Evolutionary conservation across 2,329 filamentous ascomycete species (phyloP), one percentile per base, ranked within the genome.

Genomic region (Curvularia hawaiiensis): DNA sequence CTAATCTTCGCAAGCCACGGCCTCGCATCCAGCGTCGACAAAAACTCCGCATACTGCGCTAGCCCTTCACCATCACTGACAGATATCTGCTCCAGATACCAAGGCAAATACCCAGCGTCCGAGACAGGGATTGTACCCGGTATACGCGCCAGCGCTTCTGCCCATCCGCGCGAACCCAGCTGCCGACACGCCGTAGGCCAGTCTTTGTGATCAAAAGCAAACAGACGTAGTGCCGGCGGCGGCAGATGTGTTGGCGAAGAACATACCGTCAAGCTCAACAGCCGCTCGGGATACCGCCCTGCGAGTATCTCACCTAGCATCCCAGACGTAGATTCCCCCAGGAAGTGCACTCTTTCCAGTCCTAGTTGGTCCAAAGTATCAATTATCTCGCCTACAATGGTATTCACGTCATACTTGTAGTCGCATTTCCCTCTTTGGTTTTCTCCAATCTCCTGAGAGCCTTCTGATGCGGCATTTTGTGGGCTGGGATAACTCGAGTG

Each of bases 291-390:
- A 50, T 72, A 57, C 56, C 56, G 63, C 0, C 71, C 73, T 10
- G 73, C 74, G n/a, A 77, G 58, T 12, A 72, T 66, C 52, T 73
- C 69, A 6, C 72, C 73, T 24, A 75, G 44, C 59, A 75, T 76
- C 0, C 75, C 74, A 0, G 67, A 64, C 0, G 75, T 77, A 14
- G 64, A 69, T 44, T 77, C 75, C 4, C 75, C 71, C 5, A 77
- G 60, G 52, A 74, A 75, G 53, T 77, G 75, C 5, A 73, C 66
- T 31, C 68, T 71, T 16, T 66, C 33, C 1, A 76, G 44, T 1
- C 62, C 64, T 8, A 76, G 55, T 41, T 74, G 68, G 52, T 77
- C 72, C 8, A 77, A 55, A 14, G 72, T 75, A 50, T 77, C 73
- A 2, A 74, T 41, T 11, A 76, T 67, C 40, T 76, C 74, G 1